These are phyloP conservation scores for Fusarium circinatum DNA, from an alignment of 2,329 filamentous ascomycete species.

Conservation along the genomic window DNA sequence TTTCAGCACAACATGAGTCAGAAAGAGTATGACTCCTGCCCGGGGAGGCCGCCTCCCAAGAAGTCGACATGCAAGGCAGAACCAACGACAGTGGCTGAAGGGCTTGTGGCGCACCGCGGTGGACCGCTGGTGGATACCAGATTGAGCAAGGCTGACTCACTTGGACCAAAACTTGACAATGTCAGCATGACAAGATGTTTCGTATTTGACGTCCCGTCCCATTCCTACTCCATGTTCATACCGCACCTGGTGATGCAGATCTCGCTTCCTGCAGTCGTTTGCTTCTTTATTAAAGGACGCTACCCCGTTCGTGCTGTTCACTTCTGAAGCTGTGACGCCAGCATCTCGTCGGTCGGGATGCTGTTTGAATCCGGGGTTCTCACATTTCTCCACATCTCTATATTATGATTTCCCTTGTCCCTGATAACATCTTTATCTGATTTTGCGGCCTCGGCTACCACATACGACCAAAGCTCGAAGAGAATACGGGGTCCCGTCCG, in stretches of 20 bases:
- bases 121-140: too few relatives aligned
- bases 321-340: too few relatives aligned
- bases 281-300: too few relatives aligned
- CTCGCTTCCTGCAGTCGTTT: too few relatives aligned
- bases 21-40: not conserved
- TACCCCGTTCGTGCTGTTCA: too few relatives aligned
- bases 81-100: not conserved
- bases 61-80: not conserved
- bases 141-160: too few relatives aligned
- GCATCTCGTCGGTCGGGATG: not conserved
- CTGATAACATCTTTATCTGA: accelerated
- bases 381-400: too few relatives aligned
- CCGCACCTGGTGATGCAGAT: too few relatives aligned
- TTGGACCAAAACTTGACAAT: too few relatives aligned
- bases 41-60: too few relatives aligned
- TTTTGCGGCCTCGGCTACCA: accelerated
- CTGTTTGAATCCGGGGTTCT: not conserved
- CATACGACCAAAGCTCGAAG: constrained; percentile 7
- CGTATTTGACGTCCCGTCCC: too few relatives aligned
- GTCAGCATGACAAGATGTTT: too few relatives aligned
- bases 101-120: not conserved
- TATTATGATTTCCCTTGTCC: not conserved
- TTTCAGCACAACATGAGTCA: not conserved
- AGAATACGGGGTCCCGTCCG: constrained; percentile 1
- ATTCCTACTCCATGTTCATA: not conserved